Conservation (phyloP, 768 basidiomycete genomes). For the Tulasnella calospora region DNA sequence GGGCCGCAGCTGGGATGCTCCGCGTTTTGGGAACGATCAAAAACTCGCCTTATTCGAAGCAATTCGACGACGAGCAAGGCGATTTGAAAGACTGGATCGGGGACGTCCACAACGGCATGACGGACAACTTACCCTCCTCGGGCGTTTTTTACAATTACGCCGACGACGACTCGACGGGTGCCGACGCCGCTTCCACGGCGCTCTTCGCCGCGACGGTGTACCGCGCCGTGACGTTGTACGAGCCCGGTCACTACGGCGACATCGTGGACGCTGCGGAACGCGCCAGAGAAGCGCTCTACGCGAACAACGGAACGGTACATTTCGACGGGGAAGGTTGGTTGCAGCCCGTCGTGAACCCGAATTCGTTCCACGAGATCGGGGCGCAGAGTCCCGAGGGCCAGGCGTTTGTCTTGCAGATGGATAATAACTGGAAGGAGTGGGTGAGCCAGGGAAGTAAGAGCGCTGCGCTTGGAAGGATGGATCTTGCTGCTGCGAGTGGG, state of each 20-base stretch:
- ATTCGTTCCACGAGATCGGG: slow-evolving; percentile 29
- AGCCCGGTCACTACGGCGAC: neutral
- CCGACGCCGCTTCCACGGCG: slow-evolving; percentile 32
- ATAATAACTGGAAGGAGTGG: slow-evolving; percentile 34
- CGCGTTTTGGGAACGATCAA: slow-evolving; percentile 34
- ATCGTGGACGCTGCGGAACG: slow-evolving; percentile 10
- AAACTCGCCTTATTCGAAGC: slow-evolving; percentile 28
- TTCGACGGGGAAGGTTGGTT: slow-evolving; percentile 27
- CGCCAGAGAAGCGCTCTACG: slow-evolving; percentile 14
- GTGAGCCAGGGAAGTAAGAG: slow-evolving; percentile 1
- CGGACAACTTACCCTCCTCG: slow-evolving; percentile 25
- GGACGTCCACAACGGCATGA: slow-evolving; percentile 30
- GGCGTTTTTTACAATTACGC: slow-evolving; percentile 34
- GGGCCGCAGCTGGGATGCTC: slow-evolving; percentile 36
- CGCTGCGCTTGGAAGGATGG: neutral
- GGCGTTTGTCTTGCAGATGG: slow-evolving; percentile 35
- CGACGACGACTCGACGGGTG: slow-evolving; percentile 18
- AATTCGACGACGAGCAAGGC: slow-evolving; percentile 21
- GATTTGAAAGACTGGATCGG: slow-evolving; percentile 33
- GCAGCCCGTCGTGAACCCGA: slow-evolving; percentile 31
- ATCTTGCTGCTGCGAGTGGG: neutral
- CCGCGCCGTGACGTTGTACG: slow-evolving; percentile 29
- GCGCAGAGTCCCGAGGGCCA: slow-evolving; percentile 34
- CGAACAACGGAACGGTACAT: slow-evolving; percentile 22
- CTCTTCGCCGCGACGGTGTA: slow-evolving; percentile 33